Base-by-base conservation (phyloP, 257 asterid genomes). In the Cruciata laevipes region DNA sequence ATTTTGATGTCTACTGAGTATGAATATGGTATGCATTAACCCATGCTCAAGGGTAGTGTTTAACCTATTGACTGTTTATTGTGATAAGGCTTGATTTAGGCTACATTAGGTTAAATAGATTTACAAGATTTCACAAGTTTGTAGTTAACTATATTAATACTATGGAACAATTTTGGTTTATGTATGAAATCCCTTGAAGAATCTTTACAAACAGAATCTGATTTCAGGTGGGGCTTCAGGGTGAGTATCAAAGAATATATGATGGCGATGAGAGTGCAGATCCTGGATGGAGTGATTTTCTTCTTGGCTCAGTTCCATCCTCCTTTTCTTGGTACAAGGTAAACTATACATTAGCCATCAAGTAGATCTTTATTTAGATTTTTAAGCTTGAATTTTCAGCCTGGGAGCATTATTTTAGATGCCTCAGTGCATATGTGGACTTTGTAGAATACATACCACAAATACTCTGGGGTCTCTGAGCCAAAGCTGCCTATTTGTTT, bases 291-390 rank as follows among this genome's bases (percentile, higher is more conserved):
- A 69, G 66, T 59, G 82, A 76, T 69, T 83, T 89, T 30, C 75
- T 80, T 16, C 79, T 6, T 71, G 94, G 81, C 77, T 81, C 83
- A 11, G 56, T 57, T 73, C 74, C 91, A 37, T 65, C 86, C 74
- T 68, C 80, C 73, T 87, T 91, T 85, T 89, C 91, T 44, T 89
- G 95, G 96, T 91, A 85, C 79, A 85, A 83, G 96, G 97, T 91
- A 83, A 83, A 69, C 52, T 53, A 25, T 12, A 53, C 23, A 16
- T 53, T 9, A 17, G 42, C 61, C 35, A 33, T 4, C 2, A 17
- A 21, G 13, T 27, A 16, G 56, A 52, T 40, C n/a, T 33, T 40
- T 23, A 18, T 65, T 4, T 44, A 5, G 42, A 27, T 25, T 65
- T 24, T 32, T 24, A 3, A 21, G 27, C 69, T 31, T 35, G 9